Conservation (phyloP, 805 yeast genomes). For the Pichia thaimueangensis region DNA sequence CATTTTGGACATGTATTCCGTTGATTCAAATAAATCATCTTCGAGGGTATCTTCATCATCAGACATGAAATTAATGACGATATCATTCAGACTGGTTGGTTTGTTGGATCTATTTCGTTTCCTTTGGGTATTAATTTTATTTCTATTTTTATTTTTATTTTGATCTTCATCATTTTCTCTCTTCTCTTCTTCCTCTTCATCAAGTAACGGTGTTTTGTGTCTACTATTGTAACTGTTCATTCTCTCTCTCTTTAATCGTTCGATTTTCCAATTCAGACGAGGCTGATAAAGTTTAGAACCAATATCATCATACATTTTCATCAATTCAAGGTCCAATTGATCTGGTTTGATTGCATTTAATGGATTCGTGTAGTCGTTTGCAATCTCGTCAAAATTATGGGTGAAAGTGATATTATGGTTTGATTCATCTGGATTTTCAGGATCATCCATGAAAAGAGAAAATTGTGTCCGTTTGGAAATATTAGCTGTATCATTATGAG, state of each 20-base stretch:
- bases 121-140: not conserved
- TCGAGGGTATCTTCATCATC: constrained; percentile 21
- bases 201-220: too few relatives aligned
- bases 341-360: not conserved
- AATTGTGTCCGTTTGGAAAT: constrained; percentile 24
- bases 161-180: not conserved
- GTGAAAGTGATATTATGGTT: constrained; percentile 25
- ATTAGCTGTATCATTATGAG: constrained; percentile 7
- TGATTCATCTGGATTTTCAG: constrained; percentile 22
- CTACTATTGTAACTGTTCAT: too few relatives aligned
- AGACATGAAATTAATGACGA: constrained; percentile 25
- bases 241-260: too few relatives aligned
- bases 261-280: constrained; percentile 77
- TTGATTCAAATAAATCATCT: constrained; percentile 23
- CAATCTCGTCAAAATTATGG: not conserved
- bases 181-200: not conserved
- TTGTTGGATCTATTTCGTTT: constrained; percentile 6
- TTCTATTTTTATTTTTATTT: not conserved
- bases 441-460: constrained; percentile 28
- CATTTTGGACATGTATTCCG: constrained; percentile 19
- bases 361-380: not conserved
- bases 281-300: constrained; percentile 87
- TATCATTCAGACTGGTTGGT: too few relatives aligned
- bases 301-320: constrained; percentile 75
- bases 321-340: constrained; percentile 40